These are phyloP conservation scores for Bothriochloa decipiens DNA, from an alignment of 176 grass and related monocot genomes.

Conservation along the genomic window DNA sequence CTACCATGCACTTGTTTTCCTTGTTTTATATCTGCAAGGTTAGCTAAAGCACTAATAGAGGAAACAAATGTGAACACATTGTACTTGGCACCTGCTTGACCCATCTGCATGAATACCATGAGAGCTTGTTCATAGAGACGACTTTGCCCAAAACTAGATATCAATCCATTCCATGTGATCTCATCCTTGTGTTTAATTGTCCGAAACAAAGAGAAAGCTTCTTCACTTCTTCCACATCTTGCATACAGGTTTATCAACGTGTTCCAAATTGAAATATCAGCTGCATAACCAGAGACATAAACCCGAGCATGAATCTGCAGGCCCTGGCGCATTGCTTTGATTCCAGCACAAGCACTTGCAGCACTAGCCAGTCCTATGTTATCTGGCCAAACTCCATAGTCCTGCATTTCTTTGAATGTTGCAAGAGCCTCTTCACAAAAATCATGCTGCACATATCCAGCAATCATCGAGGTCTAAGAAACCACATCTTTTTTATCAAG, in stretches of 20 bases:
- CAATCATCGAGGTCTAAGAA: slow-evolving; percentile 78
- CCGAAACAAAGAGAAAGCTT: slow-evolving; percentile 62
- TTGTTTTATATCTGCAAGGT: slow-evolving; percentile 75
- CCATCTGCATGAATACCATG: slow-evolving; percentile 65
- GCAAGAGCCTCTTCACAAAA: slow-evolving; percentile 57
- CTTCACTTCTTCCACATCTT: slow-evolving; percentile 60
- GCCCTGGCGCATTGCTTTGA: slow-evolving; percentile 64
- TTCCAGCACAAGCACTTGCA: slow-evolving; percentile 73
- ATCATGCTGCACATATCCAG: slow-evolving; percentile 73
- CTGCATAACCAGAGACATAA: slow-evolving; percentile 65
- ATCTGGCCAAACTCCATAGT: slow-evolving; percentile 63
- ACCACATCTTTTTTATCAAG: slow-evolving; percentile 71
- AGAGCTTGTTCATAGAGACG: slow-evolving; percentile 64
- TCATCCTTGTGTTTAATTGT: slow-evolving; percentile 58
- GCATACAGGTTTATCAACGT: slow-evolving; percentile 72
- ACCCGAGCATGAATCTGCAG: slow-evolving; percentile 59
- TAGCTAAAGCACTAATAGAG: slow-evolving; percentile 68
- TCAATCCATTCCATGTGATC: slow-evolving; percentile 75
- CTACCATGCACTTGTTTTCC: slow-evolving; percentile 73
- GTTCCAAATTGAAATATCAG: slow-evolving; percentile 68
- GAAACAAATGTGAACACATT: slow-evolving; percentile 77
- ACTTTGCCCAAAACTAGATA: slow-evolving; percentile 75
- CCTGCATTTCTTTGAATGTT: slow-evolving; percentile 75
- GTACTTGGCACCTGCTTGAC: slow-evolving; percentile 50
- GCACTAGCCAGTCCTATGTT: slow-evolving; percentile 76